Conservation (phyloP, 371 early-diverging fungal species). For the Syncephalastrum racemosum region DNA sequence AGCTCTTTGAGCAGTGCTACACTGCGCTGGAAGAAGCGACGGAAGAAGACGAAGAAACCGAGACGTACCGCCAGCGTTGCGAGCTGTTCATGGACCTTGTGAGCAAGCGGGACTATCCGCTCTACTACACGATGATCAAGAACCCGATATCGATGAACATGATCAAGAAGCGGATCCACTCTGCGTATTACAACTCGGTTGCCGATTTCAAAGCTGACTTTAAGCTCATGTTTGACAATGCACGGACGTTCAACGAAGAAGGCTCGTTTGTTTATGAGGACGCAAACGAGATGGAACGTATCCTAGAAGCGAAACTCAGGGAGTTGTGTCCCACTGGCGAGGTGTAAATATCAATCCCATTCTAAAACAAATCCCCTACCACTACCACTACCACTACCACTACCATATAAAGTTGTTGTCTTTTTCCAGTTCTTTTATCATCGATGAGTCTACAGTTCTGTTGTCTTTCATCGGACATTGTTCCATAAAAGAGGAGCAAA, state of each 20-base stretch:
- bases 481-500: too few species aligned
- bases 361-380: too few species aligned
- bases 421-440: too few species aligned
- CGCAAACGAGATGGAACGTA: slow-evolving; percentile 55
- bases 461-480: too few species aligned
- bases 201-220: slow-evolving; percentile 62
- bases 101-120: slow-evolving; percentile 74
- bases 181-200: slow-evolving; percentile 50
- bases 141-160: slow-evolving; percentile 81
- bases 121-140: slow-evolving; percentile 83
- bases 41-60: slow-evolving; percentile 44
- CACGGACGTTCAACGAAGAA: slow-evolving; percentile 76
- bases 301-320: slow-evolving; percentile 36
- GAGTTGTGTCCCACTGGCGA: slow-evolving; percentile 33
- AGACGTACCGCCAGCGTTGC: slow-evolving; percentile 52
- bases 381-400: too few species aligned
- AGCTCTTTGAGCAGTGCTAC: slow-evolving; percentile 50
- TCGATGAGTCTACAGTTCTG: too few species aligned
- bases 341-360: neutral
- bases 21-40: slow-evolving; percentile 55
- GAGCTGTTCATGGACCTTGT: slow-evolving; percentile 77
- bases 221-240: slow-evolving; percentile 78
- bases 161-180: slow-evolving; percentile 64
- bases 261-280: slow-evolving; percentile 79
- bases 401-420: too few species aligned